Evolutionary conservation across 352 stramenopile genomes (phyloP).

Genomic region (Phytophthora litchii): DNA sequence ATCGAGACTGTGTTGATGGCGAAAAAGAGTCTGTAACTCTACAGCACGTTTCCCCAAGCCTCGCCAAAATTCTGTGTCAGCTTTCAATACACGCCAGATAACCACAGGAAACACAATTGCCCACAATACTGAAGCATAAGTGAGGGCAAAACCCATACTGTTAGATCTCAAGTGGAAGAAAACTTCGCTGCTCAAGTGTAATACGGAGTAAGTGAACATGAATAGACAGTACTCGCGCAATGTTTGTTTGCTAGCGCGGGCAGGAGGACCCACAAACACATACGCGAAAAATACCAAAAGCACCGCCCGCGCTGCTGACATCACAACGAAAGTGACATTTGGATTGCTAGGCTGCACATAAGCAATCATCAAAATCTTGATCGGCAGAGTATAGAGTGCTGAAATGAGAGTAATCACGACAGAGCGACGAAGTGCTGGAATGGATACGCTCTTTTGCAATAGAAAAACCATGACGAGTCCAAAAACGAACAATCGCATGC

Average conservation of each 20-base stretch:
- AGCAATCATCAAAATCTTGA: constrained; percentile 25
- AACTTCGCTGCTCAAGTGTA: constrained; percentile 40
- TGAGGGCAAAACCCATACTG: constrained; percentile 35
- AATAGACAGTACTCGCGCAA: constrained; percentile 49
- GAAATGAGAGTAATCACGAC: constrained; percentile 43
- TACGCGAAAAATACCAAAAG: constrained; percentile 35
- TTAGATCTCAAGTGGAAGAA: constrained; percentile 31
- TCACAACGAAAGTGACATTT: constrained; percentile 23
- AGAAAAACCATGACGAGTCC: constrained; percentile 58
- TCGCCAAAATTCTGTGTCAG: constrained; percentile 62
- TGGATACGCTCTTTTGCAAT: constrained; percentile 62
- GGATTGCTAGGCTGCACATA: constrained; percentile 29
- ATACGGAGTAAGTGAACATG: constrained; percentile 39
- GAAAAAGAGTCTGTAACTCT: constrained; percentile 32
- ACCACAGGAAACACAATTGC: constrained; percentile 26
- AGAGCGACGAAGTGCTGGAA: constrained; percentile 44
- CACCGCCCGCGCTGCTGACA: constrained; percentile 17
- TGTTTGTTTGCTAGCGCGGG: constrained; percentile 29
- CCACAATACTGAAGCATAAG: constrained; percentile 38
- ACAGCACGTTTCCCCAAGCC: constrained; percentile 38
- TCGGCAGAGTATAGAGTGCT: constrained; percentile 36
- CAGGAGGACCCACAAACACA: constrained; percentile 29
- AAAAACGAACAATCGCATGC: constrained; percentile 57
- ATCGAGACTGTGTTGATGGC: constrained; percentile 32
- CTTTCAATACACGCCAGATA: constrained; percentile 44